Base-by-base conservation (phyloP, 2,329 filamentous ascomycete genomes). In the Fusarium vanettenii region DNA sequence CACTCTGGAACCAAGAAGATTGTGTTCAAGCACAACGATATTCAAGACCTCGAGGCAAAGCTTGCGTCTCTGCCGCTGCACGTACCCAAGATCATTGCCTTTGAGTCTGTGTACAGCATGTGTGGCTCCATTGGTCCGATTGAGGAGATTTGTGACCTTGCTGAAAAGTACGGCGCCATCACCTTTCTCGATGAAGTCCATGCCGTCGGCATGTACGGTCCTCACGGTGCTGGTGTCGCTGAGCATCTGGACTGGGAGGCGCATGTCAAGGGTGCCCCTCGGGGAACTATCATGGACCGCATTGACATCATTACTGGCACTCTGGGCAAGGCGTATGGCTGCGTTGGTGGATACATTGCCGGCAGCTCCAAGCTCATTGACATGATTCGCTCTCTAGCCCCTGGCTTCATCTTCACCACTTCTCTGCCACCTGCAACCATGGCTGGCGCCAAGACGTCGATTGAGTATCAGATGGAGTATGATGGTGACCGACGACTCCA, bases 41-140 rank as follows among this genome's bases (percentile, higher is more conserved):
- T 98, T n/a, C 91, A 89, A 48, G 97, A 99, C 79, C 88, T 99
- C 18, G 97, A 99, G 86, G 91, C 91, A 60, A 98, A 99, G 85
- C 88, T 99, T 75, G 95, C 95, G 4, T 93, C 95, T 14, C 89
- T 99, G 48, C 95, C 96, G 1, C 86, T 93, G 1, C 89, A 97
- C 70, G 90, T 94, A 39, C 97, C 97, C 67, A 99, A 99, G 88
- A 98, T 99, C 76, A 99, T 99, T 76, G 97, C 97, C 3, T 99
- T 98, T 76, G 97, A 99, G 86, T 98, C 95, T 33, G 97, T 99
- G 5, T 99, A 99, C 86, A 98, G 95, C 87, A 99, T 99, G 97
- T 99, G 97, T 82, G 97, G 97, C 73, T 98, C 95, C 18, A 94
- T 99, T 81, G 97, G 95, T 0, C 97, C 97, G 1, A 99, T 99